Percentiles rank a stretch among this genome's conserved stretches.
These are phyloP conservation scores for Kwoniella sp. DNA, from an alignment of 768 basidiomycete genomes.

Conservation along the genomic window DNA sequence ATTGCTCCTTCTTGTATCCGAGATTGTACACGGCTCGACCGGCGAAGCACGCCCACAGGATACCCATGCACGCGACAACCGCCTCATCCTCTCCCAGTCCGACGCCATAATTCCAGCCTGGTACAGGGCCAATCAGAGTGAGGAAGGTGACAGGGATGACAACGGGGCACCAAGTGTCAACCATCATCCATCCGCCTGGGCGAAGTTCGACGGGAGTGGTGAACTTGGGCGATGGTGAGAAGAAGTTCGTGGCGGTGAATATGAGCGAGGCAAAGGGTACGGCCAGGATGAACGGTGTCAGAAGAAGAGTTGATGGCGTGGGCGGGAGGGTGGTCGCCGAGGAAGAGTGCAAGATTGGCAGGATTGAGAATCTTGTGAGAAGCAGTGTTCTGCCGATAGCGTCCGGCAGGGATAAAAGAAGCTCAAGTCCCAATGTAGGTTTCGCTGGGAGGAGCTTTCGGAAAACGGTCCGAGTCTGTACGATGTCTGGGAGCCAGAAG, in stretches of 20 bases:
- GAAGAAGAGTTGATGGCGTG: constrained; percentile 76
- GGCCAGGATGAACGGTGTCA: constrained; percentile 76
- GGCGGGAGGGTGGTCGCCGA: constrained; percentile 66
- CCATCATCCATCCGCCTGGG: constrained; percentile 81
- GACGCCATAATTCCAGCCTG: constrained; percentile 36
- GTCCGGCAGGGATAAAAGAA: constrained; percentile 74
- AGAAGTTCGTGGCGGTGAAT: constrained; percentile 64
- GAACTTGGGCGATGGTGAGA: constrained; percentile 69
- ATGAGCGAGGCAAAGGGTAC: constrained; percentile 62
- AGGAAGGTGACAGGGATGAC: constrained; percentile 76
- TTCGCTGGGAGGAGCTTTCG: constrained; percentile 66
- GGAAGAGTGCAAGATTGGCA: constrained; percentile 62
- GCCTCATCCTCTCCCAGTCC: constrained; percentile 58
- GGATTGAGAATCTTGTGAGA: constrained; percentile 73
- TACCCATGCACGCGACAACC: constrained; percentile 69
- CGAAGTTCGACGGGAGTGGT: constrained; percentile 78
- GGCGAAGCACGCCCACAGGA: constrained; percentile 67
- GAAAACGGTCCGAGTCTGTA: constrained; percentile 55
- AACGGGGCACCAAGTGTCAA: constrained; percentile 84
- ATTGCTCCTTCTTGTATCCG: constrained; percentile 36
- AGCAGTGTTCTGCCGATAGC: constrained; percentile 77
- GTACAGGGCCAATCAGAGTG: constrained; percentile 78
- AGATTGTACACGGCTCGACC: constrained; percentile 71
- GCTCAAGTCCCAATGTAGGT: constrained; percentile 66
- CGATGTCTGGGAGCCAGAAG: constrained; percentile 30